phyloP scores from a whole-genome alignment of 2,329 filamentous ascomycete genomes.

The Colletotrichum echinochloae region DNA sequence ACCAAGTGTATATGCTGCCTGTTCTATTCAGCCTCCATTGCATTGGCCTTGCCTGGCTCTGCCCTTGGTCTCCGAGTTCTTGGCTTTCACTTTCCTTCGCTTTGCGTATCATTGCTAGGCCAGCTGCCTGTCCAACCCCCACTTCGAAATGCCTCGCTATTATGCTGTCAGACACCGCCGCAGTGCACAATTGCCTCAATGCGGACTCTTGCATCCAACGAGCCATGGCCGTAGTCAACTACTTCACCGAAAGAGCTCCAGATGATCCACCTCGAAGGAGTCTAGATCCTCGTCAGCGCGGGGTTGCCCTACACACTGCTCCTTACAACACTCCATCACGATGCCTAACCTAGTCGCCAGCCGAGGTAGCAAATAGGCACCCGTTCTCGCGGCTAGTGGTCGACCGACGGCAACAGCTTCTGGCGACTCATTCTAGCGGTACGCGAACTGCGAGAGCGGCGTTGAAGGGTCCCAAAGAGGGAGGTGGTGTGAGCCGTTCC shows the following conservation, averaged over 20 bases:
- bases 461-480: constrained; percentile 1
- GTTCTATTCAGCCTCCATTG: too few species aligned
- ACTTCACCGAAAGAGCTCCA: background rate
- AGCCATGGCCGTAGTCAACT: background rate
- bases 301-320: constrained; percentile 12
- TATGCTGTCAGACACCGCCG: background rate
- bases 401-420: background rate
- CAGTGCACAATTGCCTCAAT: background rate
- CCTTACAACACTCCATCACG: background rate
- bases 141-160: background rate
- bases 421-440: constrained; percentile 10
- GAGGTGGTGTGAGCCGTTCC: constrained; percentile 7
- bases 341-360: constrained; percentile 23
- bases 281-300: constrained; percentile 2
- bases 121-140: background rate
- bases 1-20: background rate
- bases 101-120: background rate
- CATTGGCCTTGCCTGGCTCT: background rate
- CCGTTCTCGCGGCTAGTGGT: constrained; percentile 10
- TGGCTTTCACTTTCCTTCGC: background rate
- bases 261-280: constrained; percentile 8
- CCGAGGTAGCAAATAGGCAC: constrained; percentile 14
- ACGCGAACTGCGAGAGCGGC: constrained; percentile 8
- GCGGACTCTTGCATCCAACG: background rate
- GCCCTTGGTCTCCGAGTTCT: background rate